phyloP scores from a whole-genome alignment of 495 filamentous ascomycete genomes.

The Mytilinidion resinicola region DNA sequence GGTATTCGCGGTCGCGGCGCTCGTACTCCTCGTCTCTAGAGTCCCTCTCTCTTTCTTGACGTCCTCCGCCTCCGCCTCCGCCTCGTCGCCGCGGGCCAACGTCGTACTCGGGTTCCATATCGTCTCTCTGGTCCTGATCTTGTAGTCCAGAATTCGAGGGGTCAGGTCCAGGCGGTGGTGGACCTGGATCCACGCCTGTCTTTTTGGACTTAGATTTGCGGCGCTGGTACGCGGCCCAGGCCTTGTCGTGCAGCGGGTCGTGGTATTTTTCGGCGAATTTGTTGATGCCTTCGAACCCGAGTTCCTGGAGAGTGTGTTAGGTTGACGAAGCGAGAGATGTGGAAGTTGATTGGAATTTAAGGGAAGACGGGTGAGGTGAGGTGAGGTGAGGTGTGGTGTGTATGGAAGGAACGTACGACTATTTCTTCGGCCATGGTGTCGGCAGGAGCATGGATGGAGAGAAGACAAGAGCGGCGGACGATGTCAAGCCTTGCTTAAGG shows the following conservation, averaged over 20 bases:
- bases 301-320: conserved; percentile 11
- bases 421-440: conserved; percentile 5
- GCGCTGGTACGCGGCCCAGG: neutral
- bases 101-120: neutral
- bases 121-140: neutral
- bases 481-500: too few species aligned
- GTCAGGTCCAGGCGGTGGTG: too few species aligned
- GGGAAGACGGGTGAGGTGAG: neutral
- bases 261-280: conserved; percentile 4
- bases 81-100: neutral
- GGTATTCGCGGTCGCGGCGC: too few species aligned
- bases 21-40: too few species aligned
- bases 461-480: too few species aligned
- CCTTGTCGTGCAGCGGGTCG: conserved; percentile 4
- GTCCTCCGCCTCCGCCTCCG: neutral
- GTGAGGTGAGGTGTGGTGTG: neutral
- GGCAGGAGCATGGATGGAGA: too few species aligned
- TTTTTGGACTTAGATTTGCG: neutral
- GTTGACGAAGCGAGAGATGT: neutral
- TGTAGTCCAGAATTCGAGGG: too few species aligned
- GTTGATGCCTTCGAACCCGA: conserved; percentile 10
- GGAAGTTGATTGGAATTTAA: neutral
- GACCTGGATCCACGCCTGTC: neutral
- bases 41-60: neutral
- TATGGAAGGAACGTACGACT: conserved; percentile 8